Evolutionary conservation across 2,329 filamentous ascomycete species (phyloP).

Genomic region (Aspergillus intermedius): DNA sequence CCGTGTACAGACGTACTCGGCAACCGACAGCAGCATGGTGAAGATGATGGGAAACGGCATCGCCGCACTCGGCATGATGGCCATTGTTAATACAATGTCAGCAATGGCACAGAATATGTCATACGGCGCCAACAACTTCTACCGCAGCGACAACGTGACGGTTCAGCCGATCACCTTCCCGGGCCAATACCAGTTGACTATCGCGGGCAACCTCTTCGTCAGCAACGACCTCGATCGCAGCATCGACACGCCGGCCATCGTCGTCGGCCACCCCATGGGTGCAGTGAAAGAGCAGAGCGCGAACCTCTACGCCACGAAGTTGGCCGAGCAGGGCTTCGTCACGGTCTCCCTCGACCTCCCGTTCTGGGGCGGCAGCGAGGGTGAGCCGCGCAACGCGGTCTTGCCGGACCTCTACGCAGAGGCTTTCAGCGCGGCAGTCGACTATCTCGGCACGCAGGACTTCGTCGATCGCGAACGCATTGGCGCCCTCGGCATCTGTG

Average conservation of each 20-base stretch:
- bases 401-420: slow-evolving; percentile 17
- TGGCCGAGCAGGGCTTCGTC: slow-evolving; percentile 20
- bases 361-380: slow-evolving; percentile 19
- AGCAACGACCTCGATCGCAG: too few relatives aligned
- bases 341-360: slow-evolving; percentile 17
- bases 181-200: too few relatives aligned
- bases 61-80: too few relatives aligned
- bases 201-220: too few relatives aligned
- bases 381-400: slow-evolving; percentile 18
- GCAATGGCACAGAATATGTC: too few relatives aligned
- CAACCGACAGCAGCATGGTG: too few relatives aligned
- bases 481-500: slow-evolving; percentile 23
- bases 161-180: too few relatives aligned
- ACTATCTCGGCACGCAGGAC: slow-evolving; percentile 17
- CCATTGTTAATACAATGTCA: too few relatives aligned
- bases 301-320: slow-evolving; percentile 16
- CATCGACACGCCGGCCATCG: slow-evolving; percentile 10
- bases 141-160: too few relatives aligned
- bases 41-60: too few relatives aligned
- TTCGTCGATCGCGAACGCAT: slow-evolving; percentile 20
- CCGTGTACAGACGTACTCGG: too few relatives aligned
- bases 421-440: slow-evolving; percentile 20
- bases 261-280: slow-evolving; percentile 21
- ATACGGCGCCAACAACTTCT: too few relatives aligned
- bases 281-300: slow-evolving; percentile 23